phyloP scores from a whole-genome alignment of 176 grass and related monocot genomes.

The Metroxylon sagu region DNA sequence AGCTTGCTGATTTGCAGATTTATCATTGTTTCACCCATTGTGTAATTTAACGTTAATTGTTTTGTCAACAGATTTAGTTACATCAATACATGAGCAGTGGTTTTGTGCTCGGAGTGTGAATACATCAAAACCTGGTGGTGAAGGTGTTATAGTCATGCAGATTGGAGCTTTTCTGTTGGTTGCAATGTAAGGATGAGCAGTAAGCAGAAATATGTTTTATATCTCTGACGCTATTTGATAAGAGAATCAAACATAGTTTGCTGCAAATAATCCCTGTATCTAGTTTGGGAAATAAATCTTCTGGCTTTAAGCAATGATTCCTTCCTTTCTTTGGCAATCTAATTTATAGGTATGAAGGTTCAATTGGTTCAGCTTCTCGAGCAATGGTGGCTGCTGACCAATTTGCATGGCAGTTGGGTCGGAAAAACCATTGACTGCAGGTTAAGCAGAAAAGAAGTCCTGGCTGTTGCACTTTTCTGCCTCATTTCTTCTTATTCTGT shows the following conservation, averaged over 20 bases:
- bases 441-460: background rate
- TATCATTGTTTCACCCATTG: background rate
- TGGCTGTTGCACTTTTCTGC: too few species aligned
- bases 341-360: constrained; percentile 76
- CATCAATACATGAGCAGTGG: constrained; percentile 77
- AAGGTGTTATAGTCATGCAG: constrained; percentile 79
- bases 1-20: too few species aligned
- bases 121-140: constrained; percentile 44
- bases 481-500: too few species aligned
- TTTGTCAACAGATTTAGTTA: constrained; percentile 57
- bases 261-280: too few species aligned
- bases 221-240: background rate
- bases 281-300: too few species aligned
- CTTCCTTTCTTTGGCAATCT: background rate
- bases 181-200: constrained; percentile 43
- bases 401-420: constrained; percentile 55
- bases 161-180: constrained; percentile 61
- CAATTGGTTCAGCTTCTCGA: constrained; percentile 56
- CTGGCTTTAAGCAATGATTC: too few species aligned
- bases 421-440: constrained; percentile 41
- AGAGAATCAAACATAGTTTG: too few species aligned
- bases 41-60: constrained; percentile 16
- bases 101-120: constrained; percentile 70
- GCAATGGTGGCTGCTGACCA: constrained; percentile 75
- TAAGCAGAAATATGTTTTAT: constrained; percentile 2